Conservation (phyloP, 2,329 filamentous ascomycete species). For the Exophiala bonariae region DNA sequence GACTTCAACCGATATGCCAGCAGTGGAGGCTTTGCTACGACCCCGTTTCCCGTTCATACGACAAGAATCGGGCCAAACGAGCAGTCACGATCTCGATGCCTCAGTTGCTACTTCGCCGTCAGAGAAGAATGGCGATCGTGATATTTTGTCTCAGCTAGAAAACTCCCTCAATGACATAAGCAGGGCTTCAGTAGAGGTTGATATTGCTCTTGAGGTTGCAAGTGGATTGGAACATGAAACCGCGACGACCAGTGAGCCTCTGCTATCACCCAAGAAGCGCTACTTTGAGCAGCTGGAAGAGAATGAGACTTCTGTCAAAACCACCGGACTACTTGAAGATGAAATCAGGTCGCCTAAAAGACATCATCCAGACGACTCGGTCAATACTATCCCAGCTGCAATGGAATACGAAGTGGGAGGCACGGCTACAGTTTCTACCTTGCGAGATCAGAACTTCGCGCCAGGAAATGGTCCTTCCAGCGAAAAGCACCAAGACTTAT, state of each 20-base stretch:
- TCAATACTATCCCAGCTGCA: no score
- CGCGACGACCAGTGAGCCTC: slow-evolving; percentile 37
- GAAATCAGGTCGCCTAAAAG: no score
- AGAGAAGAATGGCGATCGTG: slow-evolving; percentile 7
- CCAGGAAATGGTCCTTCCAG: no score
- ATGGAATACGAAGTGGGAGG: no score
- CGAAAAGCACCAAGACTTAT: background rate
- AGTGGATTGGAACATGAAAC: slow-evolving; percentile 38
- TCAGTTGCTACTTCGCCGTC: background rate
- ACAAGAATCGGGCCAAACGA: slow-evolving; percentile 5
- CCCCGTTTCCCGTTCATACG: slow-evolving; percentile 51
- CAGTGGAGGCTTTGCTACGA: slow-evolving; percentile 67
- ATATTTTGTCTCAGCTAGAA: slow-evolving; percentile 46
- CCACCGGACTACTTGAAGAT: no score
- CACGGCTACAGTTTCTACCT: no score
- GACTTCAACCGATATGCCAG: slow-evolving; percentile 53
- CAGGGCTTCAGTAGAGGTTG: slow-evolving; percentile 29
- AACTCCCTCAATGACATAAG: slow-evolving; percentile 48
- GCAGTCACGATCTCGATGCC: background rate
- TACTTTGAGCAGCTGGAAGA: background rate
- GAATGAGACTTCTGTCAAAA: no score
- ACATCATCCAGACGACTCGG: no score
- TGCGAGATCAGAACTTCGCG: no score
- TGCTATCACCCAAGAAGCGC: background rate
- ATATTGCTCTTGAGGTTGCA: slow-evolving; percentile 31